Conservation (phyloP, 352 stramenopile species). For the Phytophthora aleatoria region DNA sequence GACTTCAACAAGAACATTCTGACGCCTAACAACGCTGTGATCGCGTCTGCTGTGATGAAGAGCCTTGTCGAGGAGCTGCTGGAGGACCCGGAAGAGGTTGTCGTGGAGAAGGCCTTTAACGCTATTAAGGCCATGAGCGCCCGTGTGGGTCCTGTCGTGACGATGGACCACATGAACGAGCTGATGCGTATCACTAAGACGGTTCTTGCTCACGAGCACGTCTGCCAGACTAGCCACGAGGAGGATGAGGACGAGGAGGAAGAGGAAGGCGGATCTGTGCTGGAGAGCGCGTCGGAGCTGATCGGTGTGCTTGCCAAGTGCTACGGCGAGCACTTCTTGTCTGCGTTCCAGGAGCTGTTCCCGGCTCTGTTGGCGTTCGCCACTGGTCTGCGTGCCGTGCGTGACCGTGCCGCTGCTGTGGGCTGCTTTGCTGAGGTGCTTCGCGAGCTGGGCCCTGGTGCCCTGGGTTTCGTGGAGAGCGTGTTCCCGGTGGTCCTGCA, state of each 20-base stretch:
- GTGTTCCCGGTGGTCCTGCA: conserved; percentile 93
- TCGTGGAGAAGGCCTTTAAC: conserved; percentile 96
- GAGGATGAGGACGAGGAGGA: conserved; percentile 93
- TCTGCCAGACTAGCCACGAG: conserved; percentile 89
- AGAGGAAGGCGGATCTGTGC: conserved; percentile 92
- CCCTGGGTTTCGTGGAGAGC: conserved; percentile 85
- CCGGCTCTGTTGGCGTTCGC: conserved; percentile 91
- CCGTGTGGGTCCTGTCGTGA: conserved; percentile 91
- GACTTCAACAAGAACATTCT: conserved; percentile 83
- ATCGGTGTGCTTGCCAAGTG: conserved; percentile 93
- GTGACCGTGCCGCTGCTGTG: conserved; percentile 93
- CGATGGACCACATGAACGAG: conserved; percentile 88
- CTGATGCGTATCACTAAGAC: conserved; percentile 88
- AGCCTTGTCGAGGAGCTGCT: conserved; percentile 77
- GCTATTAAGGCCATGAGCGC: conserved; percentile 96
- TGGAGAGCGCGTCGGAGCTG: conserved; percentile 94
- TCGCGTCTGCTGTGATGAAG: conserved; percentile 82
- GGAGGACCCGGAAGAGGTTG: conserved; percentile 77
- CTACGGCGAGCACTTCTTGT: conserved; percentile 92
- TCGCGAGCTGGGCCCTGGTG: conserved; percentile 84
- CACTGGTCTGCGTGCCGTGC: conserved; percentile 88
- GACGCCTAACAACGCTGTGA: conserved; percentile 76
- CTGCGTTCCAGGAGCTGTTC: conserved; percentile 92
- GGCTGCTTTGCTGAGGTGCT: conserved; percentile 96
- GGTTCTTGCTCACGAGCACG: conserved; percentile 88